Base-by-base conservation (phyloP, 164 flowering plant genomes). In the Malania oleifera region DNA sequence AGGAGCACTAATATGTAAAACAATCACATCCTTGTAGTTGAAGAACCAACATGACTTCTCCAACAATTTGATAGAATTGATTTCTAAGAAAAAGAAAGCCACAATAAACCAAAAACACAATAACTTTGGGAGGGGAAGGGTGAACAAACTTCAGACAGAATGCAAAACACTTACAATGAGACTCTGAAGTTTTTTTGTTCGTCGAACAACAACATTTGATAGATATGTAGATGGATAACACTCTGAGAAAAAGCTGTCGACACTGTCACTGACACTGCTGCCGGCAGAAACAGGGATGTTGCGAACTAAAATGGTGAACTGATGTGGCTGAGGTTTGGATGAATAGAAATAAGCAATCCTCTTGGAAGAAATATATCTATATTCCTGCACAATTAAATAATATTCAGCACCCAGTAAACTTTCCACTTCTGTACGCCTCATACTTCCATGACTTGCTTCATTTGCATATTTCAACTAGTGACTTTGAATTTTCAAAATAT, bases 251-350 rank as follows among this genome's bases (percentile, higher is more conserved):
- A 93, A 90, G 22, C 59, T 81, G 43, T 83, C 87, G 65, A 93
- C 87, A 67, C 53, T 76, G 27, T 83, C 83, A 71, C 87, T 73
- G 66, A 85, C 62, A 34, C 76, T 82, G 63, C 70, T 67, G 18
- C 82, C 87, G 45, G 65, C 65, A 20, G 83, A 56, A 38, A 60
- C 63, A 57, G 98, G 96, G 35, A 88, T 81, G 52, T 86, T 70
- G 46, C 87, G 86, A 65, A 90, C 95, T 62, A 93, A 67, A 72
- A 90, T 67, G 56, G 95, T 86, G 72, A 93, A 90, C 35, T 90
- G 89, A 67, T 82, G 82, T 11, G 92, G 85, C 73, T 80, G 89
- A 73, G 96, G 99, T 67, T 79, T 75, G 59, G 95, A 88, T 47
- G 91, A 66, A 71, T 61, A 71, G 62, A 90, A 88, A 66, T 54